A percentile compares a stretch with the other conserved stretches of the same genome.
These are phyloP conservation scores for Fusarium sp. DNA, from an alignment of 2,329 filamentous ascomycete species.

Conservation along the genomic window DNA sequence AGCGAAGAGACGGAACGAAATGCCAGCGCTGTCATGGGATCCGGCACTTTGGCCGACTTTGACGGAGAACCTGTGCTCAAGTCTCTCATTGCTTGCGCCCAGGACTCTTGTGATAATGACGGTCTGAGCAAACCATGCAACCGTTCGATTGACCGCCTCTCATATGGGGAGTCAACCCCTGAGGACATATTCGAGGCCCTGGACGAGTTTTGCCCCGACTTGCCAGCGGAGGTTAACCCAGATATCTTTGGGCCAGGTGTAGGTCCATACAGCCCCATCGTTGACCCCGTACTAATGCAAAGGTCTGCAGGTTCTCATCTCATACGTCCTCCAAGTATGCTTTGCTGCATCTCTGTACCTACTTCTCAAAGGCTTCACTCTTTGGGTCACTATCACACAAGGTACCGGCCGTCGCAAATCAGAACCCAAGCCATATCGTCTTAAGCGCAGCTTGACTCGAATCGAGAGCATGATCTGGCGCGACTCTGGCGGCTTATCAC, in stretches of 20 bases:
- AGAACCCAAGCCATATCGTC: slow-evolving; percentile 36
- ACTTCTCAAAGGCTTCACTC: slow-evolving; percentile 52
- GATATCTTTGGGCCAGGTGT: slow-evolving; percentile 57
- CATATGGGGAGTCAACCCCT: slow-evolving; percentile 44
- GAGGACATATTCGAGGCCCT: slow-evolving; percentile 52
- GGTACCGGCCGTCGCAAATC: slow-evolving; percentile 39
- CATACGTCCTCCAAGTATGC: slow-evolving; percentile 55
- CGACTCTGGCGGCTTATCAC: slow-evolving; percentile 53
- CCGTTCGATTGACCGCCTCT: slow-evolving; percentile 46
- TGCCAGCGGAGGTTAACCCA: slow-evolving; percentile 54
- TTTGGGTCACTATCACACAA: slow-evolving; percentile 53
- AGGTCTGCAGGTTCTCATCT: slow-evolving; percentile 52
- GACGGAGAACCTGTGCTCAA: slow-evolving; percentile 49
- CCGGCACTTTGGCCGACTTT: slow-evolving; percentile 49
- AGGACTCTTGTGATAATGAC: slow-evolving; percentile 53
- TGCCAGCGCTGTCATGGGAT: slow-evolving; percentile 54
- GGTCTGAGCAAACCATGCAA: slow-evolving; percentile 51
- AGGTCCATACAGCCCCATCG: slow-evolving; percentile 25
- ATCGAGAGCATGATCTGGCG: slow-evolving; percentile 55
- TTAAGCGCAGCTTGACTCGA: slow-evolving; percentile 51
- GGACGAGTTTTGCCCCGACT: slow-evolving; percentile 53
- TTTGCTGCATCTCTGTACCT: slow-evolving; percentile 53
- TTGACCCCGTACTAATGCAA: slow-evolving; percentile 15
- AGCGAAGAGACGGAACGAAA: slow-evolving; percentile 53
- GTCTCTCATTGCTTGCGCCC: slow-evolving; percentile 52